Conservation (phyloP, 1,139 yeast species). For the Hyphopichia wangnamkhiaoensis region DNA sequence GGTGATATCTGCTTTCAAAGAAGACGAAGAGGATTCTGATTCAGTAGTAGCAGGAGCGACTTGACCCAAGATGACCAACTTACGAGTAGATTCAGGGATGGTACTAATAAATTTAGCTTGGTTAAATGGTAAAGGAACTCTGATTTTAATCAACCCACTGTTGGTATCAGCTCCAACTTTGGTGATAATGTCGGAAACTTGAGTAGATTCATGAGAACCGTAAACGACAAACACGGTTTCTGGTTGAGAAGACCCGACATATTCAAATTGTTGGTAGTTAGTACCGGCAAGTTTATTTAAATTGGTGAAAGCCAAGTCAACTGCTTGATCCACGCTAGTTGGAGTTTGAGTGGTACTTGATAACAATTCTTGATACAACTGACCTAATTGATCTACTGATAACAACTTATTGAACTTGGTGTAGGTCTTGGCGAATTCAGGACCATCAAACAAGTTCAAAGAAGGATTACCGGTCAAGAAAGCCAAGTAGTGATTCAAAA, state of each 20-base stretch:
- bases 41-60: slow-evolving; percentile 32
- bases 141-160: slow-evolving; percentile 68
- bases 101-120: slow-evolving; percentile 56
- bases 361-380: slow-evolving; percentile 41
- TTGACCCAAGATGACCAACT: slow-evolving; percentile 68
- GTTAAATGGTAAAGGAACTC: slow-evolving; percentile 80
- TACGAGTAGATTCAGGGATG: slow-evolving; percentile 60
- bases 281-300: slow-evolving; percentile 63
- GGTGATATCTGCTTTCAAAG: slow-evolving; percentile 68
- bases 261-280: slow-evolving; percentile 67
- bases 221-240: slow-evolving; percentile 74
- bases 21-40: slow-evolving; percentile 27
- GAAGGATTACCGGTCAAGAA: slow-evolving; percentile 54
- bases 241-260: slow-evolving; percentile 61
- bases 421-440: slow-evolving; percentile 61
- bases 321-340: slow-evolving; percentile 37
- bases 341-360: slow-evolving; percentile 22
- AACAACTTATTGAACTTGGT: slow-evolving; percentile 50
- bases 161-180: slow-evolving; percentile 29
- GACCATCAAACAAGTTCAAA: slow-evolving; percentile 78
- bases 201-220: slow-evolving; percentile 68
- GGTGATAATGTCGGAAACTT: slow-evolving; percentile 49
- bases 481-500: slow-evolving; percentile 68
- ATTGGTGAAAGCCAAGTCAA: slow-evolving; percentile 42
- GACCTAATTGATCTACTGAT: slow-evolving; percentile 45